Base-by-base conservation (phyloP, 2,329 filamentous ascomycete species). In the Emericellopsis cladophorae region DNA sequence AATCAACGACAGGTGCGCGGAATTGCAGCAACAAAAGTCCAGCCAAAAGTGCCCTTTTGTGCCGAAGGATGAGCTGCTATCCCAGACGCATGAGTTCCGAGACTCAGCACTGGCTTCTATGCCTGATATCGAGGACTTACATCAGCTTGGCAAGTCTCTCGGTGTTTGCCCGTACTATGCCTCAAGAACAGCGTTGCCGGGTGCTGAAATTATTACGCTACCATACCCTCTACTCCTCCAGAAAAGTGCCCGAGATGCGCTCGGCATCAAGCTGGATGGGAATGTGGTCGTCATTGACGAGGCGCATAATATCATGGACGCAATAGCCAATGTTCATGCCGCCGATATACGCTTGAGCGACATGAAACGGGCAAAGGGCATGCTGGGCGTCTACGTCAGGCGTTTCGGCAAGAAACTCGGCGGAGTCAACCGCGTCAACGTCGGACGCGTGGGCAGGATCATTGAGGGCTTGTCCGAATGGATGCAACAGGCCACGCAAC, bases 231-330 rank as follows among this genome's bases (percentile, higher is more conserved):
- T 98, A 7, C 70, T 98, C 0, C 66, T 98, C 4, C 92, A 96
- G 53, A 84, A 81, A 51, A 84, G 79, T 4, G 89, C 92, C 0
- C 72, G 92, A 38, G 89, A 96, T 45, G 88, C 92, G 0, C 69
- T 98, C 0, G 82, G 84, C 0, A 79, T 98, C 35, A 90, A 83
- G 21, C 62, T 98, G 8, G 88, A 93, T 51, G 79, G 80, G 5
- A 92, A 94, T 53, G 70, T 98, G 0, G 79, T 98, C n/a, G 84
- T 98, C 22, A 85, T 98, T 37, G 92, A 98, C 50, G 92, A 98
- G 65, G 92, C 92, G 0, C 92, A 98, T 57, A 98, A 98, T 54
- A 75, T 98, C 40, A 95, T 95, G 82, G 89, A 95, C 57, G 88
- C 90, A 0, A 86, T 98, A 36, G 76, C 86, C 14, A 82, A 80